A percentile compares a stretch with the other conserved stretches of the same genome.
Conservation (phyloP, 2,329 filamentous ascomycete genomes). For the Colletotrichum tropicale region DNA sequence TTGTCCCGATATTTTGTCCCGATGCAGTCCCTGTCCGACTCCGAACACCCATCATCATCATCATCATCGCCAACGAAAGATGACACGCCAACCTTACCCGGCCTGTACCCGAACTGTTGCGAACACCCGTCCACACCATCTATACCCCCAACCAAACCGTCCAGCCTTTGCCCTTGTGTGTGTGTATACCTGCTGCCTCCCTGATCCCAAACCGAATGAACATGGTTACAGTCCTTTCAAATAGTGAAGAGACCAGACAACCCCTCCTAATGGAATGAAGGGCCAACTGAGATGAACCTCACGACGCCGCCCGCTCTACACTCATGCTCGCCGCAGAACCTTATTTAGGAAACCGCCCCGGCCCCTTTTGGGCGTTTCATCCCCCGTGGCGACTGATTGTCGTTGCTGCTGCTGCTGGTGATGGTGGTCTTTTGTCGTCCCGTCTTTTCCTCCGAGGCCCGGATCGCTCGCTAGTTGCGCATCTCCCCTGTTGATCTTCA, state of each 20-base stretch:
- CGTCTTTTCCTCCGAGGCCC: constrained; percentile 9
- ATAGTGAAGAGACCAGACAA: background rate
- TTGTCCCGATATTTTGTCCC: background rate
- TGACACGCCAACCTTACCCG: background rate
- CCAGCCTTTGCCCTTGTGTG: background rate
- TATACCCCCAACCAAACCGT: background rate
- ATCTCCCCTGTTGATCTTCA: constrained; percentile 23
- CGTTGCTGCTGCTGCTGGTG: background rate
- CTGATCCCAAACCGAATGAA: background rate
- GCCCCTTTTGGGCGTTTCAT: constrained; percentile 28
- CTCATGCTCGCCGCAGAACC: constrained; percentile 35
- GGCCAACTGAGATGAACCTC: background rate
- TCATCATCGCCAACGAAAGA: background rate
- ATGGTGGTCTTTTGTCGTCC: constrained; percentile 6
- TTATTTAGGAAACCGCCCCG: constrained; percentile 37
- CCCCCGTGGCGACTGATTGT: background rate
- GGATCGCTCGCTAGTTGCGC: constrained; percentile 19
- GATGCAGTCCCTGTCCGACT: background rate
- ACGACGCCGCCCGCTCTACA: background rate
- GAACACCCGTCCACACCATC: background rate
- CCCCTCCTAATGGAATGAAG: background rate
- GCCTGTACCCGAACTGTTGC: background rate
- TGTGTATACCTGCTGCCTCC: background rate
- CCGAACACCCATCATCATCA: background rate
- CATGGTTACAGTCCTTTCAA: background rate